Evolutionary conservation across 73 alveolate species (phyloP).

Genomic region (Effrenium voratum): DNA sequence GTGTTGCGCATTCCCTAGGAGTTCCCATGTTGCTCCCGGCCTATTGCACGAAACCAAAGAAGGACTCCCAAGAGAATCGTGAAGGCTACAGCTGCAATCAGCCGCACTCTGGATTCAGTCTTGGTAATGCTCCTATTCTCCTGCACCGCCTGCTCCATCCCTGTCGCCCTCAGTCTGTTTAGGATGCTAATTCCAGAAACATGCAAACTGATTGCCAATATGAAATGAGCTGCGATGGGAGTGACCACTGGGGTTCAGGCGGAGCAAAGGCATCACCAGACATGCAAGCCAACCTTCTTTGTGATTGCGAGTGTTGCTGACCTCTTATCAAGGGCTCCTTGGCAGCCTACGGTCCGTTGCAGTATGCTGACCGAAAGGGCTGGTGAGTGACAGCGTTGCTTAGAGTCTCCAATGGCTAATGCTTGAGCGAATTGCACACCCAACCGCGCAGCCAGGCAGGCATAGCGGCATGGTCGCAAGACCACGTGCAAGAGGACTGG

Average conservation of each 20-base stretch:
- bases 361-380: no score
- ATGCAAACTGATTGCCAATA: neutral
- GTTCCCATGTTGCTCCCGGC: neutral
- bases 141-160: conserved; percentile 62
- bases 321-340: no score
- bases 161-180: conserved; percentile 20
- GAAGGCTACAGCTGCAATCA: neutral
- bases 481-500: no score
- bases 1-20: neutral
- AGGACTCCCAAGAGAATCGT: conserved; percentile 37
- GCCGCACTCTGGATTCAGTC: conserved; percentile 1
- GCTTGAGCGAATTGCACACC: no score
- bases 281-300: no score
- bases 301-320: neutral
- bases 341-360: no score
- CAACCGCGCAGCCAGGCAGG: no score
- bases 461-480: no score
- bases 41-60: conserved; percentile 32
- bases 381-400: no score
- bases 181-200: no score
- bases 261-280: conserved; percentile 36
- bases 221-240: neutral
- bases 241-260: neutral
- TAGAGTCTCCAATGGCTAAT: no score
- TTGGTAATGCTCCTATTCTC: conserved; percentile 35